A percentile compares a stretch with the other conserved stretches of the same genome.
phyloP scores from a whole-genome alignment of 371 early-diverging fungal genomes.

The Mycotypha africana region DNA sequence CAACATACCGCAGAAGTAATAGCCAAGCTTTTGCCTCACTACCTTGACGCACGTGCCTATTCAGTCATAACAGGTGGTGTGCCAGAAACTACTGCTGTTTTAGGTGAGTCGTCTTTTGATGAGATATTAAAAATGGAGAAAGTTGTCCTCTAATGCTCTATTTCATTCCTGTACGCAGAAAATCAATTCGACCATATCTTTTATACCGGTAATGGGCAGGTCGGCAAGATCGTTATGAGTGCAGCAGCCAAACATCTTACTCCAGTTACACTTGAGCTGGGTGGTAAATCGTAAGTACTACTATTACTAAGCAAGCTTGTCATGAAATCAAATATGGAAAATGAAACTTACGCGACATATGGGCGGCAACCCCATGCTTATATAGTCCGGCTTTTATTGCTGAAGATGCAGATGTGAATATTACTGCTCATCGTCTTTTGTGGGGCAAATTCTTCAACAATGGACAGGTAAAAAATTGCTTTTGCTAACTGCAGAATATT shows the following conservation, averaged over 20 bases:
- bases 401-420: slow-evolving; percentile 54
- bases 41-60: slow-evolving; percentile 67
- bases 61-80: slow-evolving; percentile 75
- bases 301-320: too few species aligned
- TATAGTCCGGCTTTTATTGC: slow-evolving; percentile 70
- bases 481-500: too few species aligned
- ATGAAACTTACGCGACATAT: not conserved
- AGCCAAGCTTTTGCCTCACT: slow-evolving; percentile 57
- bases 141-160: not conserved
- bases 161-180: slow-evolving; percentile 14
- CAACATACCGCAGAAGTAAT: slow-evolving; percentile 61
- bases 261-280: slow-evolving; percentile 82
- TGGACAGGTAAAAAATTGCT: slow-evolving; percentile 62
- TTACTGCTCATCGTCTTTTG: slow-evolving; percentile 68
- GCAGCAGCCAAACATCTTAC: slow-evolving; percentile 80
- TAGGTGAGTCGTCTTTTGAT: slow-evolving; percentile 46
- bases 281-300: slow-evolving; percentile 64
- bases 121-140: too few species aligned
- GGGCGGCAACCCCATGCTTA: too few species aligned
- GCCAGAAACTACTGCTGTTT: slow-evolving; percentile 63
- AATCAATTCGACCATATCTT: slow-evolving; percentile 84
- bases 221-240: slow-evolving; percentile 73
- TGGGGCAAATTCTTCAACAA: slow-evolving; percentile 80
- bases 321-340: not conserved
- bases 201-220: slow-evolving; percentile 83